Evolutionary conservation across 2,329 filamentous ascomycete species (phyloP), one percentile per base, ranked within the genome.

Genomic region (Pyricularia grisea): DNA sequence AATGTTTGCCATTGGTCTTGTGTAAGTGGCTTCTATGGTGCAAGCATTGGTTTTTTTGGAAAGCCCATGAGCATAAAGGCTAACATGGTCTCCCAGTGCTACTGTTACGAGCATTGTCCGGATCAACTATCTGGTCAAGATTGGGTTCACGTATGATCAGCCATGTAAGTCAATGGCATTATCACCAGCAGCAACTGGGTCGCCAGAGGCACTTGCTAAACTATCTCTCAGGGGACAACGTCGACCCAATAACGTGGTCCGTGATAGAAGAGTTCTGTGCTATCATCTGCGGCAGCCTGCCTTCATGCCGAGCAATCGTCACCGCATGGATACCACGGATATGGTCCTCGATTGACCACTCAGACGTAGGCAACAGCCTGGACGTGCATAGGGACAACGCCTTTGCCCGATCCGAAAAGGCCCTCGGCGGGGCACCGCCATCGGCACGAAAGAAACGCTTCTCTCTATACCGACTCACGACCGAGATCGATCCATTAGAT

Each of bases 1-100:
- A 67, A 83, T 84, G 80, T 82, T 84, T 71, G 76, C 76, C 6
- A 77, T 83, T 12, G 82, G 82, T 7, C 73, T 75, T 4, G 78
- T 78, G 76, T 76, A 65, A 36, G 69, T 17, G 69, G 71, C 3
- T 11, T 25, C 7, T n/a, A 10, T 3, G 6, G 2, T 1, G 7
- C 7, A 23, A 12, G 14, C 5, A 5, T 4, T 17, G 4, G 10
- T 23, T 2, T n/a, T 28, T 10, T 12, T 9, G 31, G 23, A 30
- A 5, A 10, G 5, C 7, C 33, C 4, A 11, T 7, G 5, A 63
- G 4, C 2, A 63, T 20, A 4, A 28, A 28, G 4, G 12, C 60
- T 63, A 20, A 63, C 25, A 50, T 55, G 2, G 4, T 27, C 23
- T 33, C 27, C 12, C n/a, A 67, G 66, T 20, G 67, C 67, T 14